Percentiles rank a stretch among this genome's conserved stretches.
These are phyloP conservation scores for Amanita phalloides DNA, from an alignment of 768 basidiomycete species.

Conservation along the genomic window DNA sequence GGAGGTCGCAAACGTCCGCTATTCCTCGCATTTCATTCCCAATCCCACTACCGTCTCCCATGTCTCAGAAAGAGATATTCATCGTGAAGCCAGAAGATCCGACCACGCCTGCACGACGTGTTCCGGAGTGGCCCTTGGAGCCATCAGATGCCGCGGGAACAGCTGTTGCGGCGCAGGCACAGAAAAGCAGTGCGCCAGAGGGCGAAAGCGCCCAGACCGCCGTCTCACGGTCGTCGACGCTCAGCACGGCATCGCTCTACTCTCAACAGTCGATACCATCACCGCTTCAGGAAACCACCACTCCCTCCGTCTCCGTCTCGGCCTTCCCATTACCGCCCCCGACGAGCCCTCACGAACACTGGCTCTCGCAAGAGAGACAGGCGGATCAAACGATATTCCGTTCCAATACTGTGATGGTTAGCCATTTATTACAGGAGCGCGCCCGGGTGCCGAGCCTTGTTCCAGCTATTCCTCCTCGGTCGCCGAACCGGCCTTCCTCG, in stretches of 20 bases:
- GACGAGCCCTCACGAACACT: neutral
- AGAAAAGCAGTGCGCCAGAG: neutral
- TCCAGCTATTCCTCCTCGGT: neutral
- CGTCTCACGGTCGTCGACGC: neutral
- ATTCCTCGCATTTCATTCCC: neutral
- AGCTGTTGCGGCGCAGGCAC: neutral
- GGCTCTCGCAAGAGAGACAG: neutral
- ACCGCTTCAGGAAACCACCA: neutral
- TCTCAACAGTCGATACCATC: neutral
- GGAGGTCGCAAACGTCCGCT: neutral
- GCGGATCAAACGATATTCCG: too few species aligned
- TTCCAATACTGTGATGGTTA: neutral
- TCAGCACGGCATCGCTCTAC: neutral
- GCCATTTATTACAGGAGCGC: neutral
- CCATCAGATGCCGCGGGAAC: neutral
- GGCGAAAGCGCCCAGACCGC: neutral
- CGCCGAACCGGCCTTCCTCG: neutral
- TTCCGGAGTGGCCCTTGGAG: neutral
- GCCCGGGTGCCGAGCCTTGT: neutral
- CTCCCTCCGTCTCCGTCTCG: neutral
- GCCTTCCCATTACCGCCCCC: neutral
- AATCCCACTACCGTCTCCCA: neutral
- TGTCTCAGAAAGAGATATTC: neutral
- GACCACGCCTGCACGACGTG: neutral
- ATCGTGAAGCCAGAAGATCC: neutral